phyloP scores from a whole-genome alignment of 441 rosid species.

The Biscutella laevigata region DNA sequence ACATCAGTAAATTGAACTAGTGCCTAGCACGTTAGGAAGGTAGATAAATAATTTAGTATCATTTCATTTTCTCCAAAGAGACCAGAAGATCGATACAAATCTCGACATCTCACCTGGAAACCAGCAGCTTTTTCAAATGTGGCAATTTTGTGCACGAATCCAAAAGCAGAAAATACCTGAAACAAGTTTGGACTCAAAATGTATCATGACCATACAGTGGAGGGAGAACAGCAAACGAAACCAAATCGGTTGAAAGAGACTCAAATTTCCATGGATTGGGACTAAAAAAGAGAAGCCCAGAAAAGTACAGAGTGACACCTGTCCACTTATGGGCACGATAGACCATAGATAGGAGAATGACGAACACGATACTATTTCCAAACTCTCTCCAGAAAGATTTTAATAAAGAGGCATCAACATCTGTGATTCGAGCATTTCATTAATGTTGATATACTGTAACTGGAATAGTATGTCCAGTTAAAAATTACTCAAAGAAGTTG shows the following conservation, averaged over 20 bases:
- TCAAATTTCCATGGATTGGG: constrained; percentile 22
- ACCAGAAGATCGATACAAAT: background rate
- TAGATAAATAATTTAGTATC: constrained; percentile 7
- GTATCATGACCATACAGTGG: constrained; percentile 7
- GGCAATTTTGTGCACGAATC: constrained; percentile 96
- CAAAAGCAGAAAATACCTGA: constrained; percentile 98
- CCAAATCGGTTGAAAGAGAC: constrained; percentile 22
- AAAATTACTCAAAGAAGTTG: background rate
- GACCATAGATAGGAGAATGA: constrained; percentile 71
- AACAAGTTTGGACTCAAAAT: constrained; percentile 25
- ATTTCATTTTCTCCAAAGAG: background rate
- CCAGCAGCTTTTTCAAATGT: constrained; percentile 98
- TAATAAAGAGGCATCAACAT: constrained; percentile 64
- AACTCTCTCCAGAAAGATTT: constrained; percentile 71
- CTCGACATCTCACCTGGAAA: constrained; percentile 59
- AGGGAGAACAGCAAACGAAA: constrained; percentile 1
- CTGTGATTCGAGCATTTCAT: constrained; percentile 55
- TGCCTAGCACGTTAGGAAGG: constrained; percentile 45
- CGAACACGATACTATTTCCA: constrained; percentile 64
- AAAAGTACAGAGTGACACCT: constrained; percentile 83
- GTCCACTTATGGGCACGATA: constrained; percentile 65
- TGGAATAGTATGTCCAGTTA: constrained; percentile 19
- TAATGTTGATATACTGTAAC: constrained; percentile 39
- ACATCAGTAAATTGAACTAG: constrained; percentile 88
- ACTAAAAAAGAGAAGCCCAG: constrained; percentile 34